Base-by-base conservation (phyloP, 2,329 filamentous ascomycete species). In the Epichloe baconii region DNA sequence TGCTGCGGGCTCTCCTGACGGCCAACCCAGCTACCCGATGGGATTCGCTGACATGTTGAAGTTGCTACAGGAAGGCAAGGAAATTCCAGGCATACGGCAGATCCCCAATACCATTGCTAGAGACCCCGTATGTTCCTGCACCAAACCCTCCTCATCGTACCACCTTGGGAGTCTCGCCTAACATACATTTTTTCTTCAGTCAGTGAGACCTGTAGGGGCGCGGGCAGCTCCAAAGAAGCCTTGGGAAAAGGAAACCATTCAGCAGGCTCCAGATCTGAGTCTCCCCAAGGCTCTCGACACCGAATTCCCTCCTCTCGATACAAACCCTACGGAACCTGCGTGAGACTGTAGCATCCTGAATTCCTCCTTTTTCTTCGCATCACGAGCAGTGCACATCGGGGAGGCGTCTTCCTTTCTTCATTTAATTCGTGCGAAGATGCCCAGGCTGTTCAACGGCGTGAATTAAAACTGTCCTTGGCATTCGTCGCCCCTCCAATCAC, bases 1-100 rank as follows among this genome's bases (percentile, higher is more conserved):
- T n/a, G 52, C 55, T 41, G 47, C 40, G 19, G 15, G 52, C 14
- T 50, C 57, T 6, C 56, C 52, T 4, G 61, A 57, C n/a, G 69
- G 68, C 38, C 73, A 78, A 44, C 85, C 88, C 38, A 78, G 80
- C 1, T 95, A 95, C 60, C 89, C 89, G 3, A 83, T 82, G 47
- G 84, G 82, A 1, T 95, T 96, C 66, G 84, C 86, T 7, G 82
- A 91, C 57, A 88, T 96, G 55, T 83, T 95, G 51, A 85, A 88
- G 60, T 78, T 95, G 50, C 86, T 96, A 50, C 86, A 87, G 23
- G 83, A 81, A 31, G 88, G 88, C 49, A 82, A 88, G 59, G 83
- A 86, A 0, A 85, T 96, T 43, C 88, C 89, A 1, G 90, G 90
- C 1, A 94, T 96, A 61, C 82, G 83, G 58, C 80, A 95, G 56